A percentile compares a stretch with the other conserved stretches of the same genome.
Conservation (phyloP, 306 rosid species). For the Vicia faba region DNA sequence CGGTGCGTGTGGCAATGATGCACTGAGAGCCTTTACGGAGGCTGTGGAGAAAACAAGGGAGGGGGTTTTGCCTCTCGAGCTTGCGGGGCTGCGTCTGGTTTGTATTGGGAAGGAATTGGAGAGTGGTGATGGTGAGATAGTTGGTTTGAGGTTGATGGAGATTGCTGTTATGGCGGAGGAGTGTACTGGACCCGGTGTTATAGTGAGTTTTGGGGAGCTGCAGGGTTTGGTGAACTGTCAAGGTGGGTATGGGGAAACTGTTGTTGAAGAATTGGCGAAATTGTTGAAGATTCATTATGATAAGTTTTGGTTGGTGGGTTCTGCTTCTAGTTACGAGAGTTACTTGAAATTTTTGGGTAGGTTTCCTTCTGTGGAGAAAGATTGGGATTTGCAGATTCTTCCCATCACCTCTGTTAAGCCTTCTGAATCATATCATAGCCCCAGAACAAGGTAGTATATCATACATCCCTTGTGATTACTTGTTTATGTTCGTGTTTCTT, state of each 20-base stretch:
- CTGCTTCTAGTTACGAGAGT: conserved; percentile 71
- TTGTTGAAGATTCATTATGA: conserved; percentile 55
- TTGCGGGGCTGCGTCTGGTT: conserved; percentile 53
- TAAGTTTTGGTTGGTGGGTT: conserved; percentile 75
- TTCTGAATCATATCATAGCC: conserved; percentile 67
- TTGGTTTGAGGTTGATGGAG: conserved; percentile 48
- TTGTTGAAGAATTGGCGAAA: conserved; percentile 53
- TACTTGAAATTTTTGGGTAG: conserved; percentile 68
- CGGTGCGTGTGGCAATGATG: conserved; percentile 70
- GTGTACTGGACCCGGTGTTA: conserved; percentile 65
- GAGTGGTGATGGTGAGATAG: conserved; percentile 34
- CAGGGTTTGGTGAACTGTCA: conserved; percentile 51
- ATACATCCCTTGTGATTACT: neutral
- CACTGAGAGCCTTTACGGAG: conserved; percentile 55
- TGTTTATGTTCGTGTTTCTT: conserved; percentile 6
- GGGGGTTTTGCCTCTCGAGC: conserved; percentile 56
- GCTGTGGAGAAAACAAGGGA: conserved; percentile 52
- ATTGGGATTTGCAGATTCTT: conserved; percentile 85
- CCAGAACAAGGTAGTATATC: conserved; percentile 61
- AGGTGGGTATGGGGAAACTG: conserved; percentile 31
- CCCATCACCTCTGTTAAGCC: conserved; percentile 77
- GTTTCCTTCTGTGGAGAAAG: conserved; percentile 78
- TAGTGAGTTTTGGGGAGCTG: conserved; percentile 79
- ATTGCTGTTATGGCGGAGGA: conserved; percentile 44
- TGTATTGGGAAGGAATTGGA: conserved; percentile 57